A percentile compares a stretch with the other conserved stretches of the same genome.
phyloP scores from a whole-genome alignment of 2,329 filamentous ascomycete species.

The Trichoderma guizhouense region DNA sequence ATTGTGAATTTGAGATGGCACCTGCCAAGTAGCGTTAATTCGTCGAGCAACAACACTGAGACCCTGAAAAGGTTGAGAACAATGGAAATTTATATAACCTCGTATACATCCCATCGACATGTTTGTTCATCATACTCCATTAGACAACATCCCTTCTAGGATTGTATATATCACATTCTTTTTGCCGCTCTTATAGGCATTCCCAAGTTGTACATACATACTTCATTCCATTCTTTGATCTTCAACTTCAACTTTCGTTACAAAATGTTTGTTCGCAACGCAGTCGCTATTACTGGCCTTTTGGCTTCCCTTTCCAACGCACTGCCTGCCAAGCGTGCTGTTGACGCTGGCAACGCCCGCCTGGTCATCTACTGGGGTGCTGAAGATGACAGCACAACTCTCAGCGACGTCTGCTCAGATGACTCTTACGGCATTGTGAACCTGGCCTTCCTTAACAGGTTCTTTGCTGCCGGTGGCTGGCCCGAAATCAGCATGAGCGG shows the following conservation, averaged over 20 bases:
- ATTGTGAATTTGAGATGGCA: not conserved
- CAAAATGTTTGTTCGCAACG: not conserved
- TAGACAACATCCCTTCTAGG: not conserved
- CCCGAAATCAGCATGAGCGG: not conserved
- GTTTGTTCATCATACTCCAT: not conserved
- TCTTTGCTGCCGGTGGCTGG: not conserved
- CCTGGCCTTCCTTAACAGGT: slow-evolving; percentile 23
- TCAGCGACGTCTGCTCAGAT: slow-evolving; percentile 21
- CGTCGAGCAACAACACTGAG: not conserved
- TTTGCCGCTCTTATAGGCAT: not conserved
- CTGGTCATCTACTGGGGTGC: slow-evolving; percentile 23
- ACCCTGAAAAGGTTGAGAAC: not conserved
- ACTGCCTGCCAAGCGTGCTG: not conserved
- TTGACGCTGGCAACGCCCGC: not conserved
- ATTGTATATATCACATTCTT: not conserved
- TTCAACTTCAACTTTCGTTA: not conserved
- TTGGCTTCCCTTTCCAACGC: not conserved
- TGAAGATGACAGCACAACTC: slow-evolving; percentile 21
- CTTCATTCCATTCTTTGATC: not conserved
- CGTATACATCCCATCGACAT: not conserved
- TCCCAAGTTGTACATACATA: not conserved
- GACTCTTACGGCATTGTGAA: slow-evolving; percentile 23
- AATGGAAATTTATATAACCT: not conserved
- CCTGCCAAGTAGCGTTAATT: not conserved
- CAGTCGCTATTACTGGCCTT: not conserved